Percentiles rank a stretch among this genome's conserved stretches.
Conservation (phyloP, 2,329 filamentous ascomycete genomes). For the Penicillium concentricum region DNA sequence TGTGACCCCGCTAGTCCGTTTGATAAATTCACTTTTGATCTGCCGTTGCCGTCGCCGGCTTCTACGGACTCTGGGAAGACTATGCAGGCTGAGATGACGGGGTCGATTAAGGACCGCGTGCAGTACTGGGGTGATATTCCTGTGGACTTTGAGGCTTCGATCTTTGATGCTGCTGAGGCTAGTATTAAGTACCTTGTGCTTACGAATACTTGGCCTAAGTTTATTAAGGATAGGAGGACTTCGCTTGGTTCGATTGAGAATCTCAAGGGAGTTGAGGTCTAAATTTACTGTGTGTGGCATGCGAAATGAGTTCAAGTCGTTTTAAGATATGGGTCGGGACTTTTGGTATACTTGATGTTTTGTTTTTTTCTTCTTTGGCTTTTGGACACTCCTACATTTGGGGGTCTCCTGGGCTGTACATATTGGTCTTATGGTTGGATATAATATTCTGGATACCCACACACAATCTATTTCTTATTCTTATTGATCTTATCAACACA, state of each 20-base stretch:
- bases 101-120: conserved; percentile 28
- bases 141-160: conserved; percentile 47
- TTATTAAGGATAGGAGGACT: conserved; percentile 26
- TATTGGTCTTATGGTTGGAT: conserved; percentile 2
- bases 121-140: conserved; percentile 41
- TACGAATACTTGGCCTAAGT: conserved; percentile 64
- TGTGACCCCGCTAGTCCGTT: conserved; percentile 43
- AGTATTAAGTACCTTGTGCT: conserved; percentile 66
- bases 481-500: conserved; percentile 2
- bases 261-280: conserved; percentile 10
- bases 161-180: conserved; percentile 61
- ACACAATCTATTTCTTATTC: conserved; percentile 2
- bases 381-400: not conserved
- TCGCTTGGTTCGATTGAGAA: conserved; percentile 19
- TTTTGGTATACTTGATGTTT: not conserved
- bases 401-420: not conserved
- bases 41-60: conserved; percentile 21
- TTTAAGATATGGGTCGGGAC: not conserved
- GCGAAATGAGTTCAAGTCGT: conserved; percentile 9
- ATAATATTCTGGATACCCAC: conserved; percentile 8
- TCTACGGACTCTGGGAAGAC: conserved; percentile 23
- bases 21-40: conserved; percentile 26
- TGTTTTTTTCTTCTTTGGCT: not conserved
- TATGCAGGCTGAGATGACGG: conserved; percentile 14
- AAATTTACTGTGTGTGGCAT: conserved; percentile 1